phyloP scores from a whole-genome alignment of 2,329 filamentous ascomycete genomes.

The Calonectria pseudoreteaudii region DNA sequence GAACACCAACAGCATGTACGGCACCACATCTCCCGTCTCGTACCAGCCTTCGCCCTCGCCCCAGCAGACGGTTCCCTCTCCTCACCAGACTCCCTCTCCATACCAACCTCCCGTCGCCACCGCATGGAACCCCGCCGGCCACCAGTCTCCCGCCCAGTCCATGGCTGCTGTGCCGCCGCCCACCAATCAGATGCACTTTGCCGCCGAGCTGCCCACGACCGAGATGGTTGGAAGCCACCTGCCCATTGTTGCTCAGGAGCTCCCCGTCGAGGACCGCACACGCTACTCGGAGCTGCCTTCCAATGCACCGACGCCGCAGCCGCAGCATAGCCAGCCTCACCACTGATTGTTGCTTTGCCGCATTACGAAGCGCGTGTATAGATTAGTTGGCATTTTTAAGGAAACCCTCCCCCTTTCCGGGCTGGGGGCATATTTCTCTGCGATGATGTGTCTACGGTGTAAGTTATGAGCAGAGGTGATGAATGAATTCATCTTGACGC shows the following conservation, averaged over 20 bases:
- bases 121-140: background rate
- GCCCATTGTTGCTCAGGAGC: background rate
- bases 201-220: background rate
- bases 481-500: background rate
- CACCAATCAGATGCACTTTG: background rate
- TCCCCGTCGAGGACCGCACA: background rate
- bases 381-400: background rate
- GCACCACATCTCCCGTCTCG: background rate
- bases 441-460: background rate
- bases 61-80: background rate
- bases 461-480: background rate
- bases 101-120: background rate
- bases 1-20: background rate
- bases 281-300: background rate
- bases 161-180: background rate
- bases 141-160: background rate
- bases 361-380: background rate
- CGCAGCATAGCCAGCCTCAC: background rate
- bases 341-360: background rate
- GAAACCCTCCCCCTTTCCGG: no score
- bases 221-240: background rate
- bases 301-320: background rate
- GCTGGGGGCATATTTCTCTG: background rate
- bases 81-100: background rate
- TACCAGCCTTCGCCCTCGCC: conserved; percentile 2